Conservation (phyloP, 2,329 filamentous ascomycete species). For the Sarocladium brachiariae region DNA sequence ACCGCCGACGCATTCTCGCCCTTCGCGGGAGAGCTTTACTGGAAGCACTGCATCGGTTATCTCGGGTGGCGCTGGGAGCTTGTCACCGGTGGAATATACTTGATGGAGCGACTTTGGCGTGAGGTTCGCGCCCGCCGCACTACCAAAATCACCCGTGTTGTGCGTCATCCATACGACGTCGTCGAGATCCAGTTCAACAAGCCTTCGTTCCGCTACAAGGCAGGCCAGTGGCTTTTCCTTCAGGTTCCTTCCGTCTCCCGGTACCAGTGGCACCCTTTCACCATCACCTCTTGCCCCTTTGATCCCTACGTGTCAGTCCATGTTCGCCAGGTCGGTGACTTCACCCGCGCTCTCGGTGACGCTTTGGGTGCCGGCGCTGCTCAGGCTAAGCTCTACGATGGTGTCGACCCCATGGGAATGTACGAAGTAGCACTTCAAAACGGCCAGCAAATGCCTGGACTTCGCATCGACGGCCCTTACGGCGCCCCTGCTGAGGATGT, state of each 20-base stretch:
- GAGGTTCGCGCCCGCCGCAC: constrained; percentile 78
- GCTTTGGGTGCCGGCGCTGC: constrained; percentile 85
- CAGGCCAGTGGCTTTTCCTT: constrained; percentile 95
- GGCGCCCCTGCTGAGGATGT: constrained; percentile 96
- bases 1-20: constrained; percentile 66
- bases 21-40: constrained; percentile 75
- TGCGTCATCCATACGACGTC: constrained; percentile 93
- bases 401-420: constrained; percentile 88
- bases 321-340: constrained; percentile 94
- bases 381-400: constrained; percentile 84
- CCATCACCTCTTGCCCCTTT: constrained; percentile 95
- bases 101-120: constrained; percentile 82
- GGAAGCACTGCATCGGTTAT: constrained; percentile 91
- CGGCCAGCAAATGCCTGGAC: constrained; percentile 81
- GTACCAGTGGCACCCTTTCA: constrained; percentile 97
- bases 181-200: constrained; percentile 97
- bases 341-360: constrained; percentile 87
- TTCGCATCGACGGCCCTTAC: constrained; percentile 92
- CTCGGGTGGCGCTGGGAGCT: constrained; percentile 97
- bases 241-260: constrained; percentile 83
- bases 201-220: constrained; percentile 95
- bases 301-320: constrained; percentile 94
- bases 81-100: constrained; percentile 75
- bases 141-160: constrained; percentile 87
- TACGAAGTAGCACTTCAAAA: constrained; percentile 95